phyloP scores from a whole-genome alignment of 768 basidiomycete species.

The Tylopilus vinaceipallidus region DNA sequence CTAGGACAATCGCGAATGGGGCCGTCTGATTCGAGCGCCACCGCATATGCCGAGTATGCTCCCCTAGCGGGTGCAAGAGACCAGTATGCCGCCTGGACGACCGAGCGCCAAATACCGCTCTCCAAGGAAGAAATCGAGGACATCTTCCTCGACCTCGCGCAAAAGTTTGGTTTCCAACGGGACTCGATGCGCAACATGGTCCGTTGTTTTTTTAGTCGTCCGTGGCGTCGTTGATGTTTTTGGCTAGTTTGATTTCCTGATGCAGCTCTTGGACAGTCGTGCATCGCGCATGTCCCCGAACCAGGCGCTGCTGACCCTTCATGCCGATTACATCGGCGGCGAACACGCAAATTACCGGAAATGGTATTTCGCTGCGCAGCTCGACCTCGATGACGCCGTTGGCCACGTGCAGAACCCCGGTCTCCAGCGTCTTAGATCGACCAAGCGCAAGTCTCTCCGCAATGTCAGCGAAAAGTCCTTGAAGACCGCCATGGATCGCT shows the following conservation, averaged over 20 bases:
- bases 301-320: conserved; percentile 90
- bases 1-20: conserved; percentile 59
- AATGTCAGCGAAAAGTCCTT: conserved; percentile 62
- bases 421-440: conserved; percentile 76
- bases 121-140: conserved; percentile 99
- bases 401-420: conserved; percentile 92
- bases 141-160: conserved; percentile 93
- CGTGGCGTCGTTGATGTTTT: conserved; percentile 9
- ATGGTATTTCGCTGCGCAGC: conserved; percentile 99
- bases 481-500: conserved; percentile 82
- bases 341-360: conserved; percentile 99
- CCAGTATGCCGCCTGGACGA: conserved; percentile 92
- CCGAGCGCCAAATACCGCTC: conserved; percentile 91
- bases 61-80: conserved; percentile 61
- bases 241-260: conserved; percentile 88
- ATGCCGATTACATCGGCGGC: conserved; percentile 98
- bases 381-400: conserved; percentile 97
- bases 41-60: conserved; percentile 66
- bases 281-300: conserved; percentile 97
- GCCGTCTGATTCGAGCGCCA: conserved; percentile 66
- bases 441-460: conserved; percentile 57
- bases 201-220: conserved; percentile 13
- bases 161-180: conserved; percentile 98
- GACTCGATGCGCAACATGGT: conserved; percentile 97
- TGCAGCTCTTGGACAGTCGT: conserved; percentile 96